phyloP scores from a whole-genome alignment of 2,329 filamentous ascomycete genomes.

The Paraphoma sp. region DNA sequence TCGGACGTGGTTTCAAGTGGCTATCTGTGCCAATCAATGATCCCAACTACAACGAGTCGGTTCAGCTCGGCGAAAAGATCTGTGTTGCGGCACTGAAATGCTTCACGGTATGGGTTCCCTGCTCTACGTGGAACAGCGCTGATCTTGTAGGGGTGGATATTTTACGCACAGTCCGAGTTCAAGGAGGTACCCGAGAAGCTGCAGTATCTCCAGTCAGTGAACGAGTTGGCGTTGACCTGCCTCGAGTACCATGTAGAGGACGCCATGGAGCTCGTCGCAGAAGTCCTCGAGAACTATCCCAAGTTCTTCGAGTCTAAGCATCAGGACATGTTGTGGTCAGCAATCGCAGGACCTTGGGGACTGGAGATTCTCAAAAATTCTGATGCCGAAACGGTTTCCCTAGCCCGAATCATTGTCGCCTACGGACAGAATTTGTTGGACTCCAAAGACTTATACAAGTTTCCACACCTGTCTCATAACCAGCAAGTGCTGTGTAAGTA shows the following conservation, averaged over 20 bases:
- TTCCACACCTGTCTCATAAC: conserved; percentile 47
- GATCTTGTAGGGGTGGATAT: conserved; percentile 70
- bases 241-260: conserved; percentile 62
- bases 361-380: conserved; percentile 44
- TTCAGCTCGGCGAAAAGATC: conserved; percentile 40
- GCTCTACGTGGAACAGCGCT: conserved; percentile 4
- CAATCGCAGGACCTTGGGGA: conserved; percentile 43
- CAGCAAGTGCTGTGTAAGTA: conserved; percentile 45
- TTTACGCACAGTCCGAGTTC: conserved; percentile 72
- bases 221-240: conserved; percentile 66
- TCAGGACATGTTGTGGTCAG: conserved; percentile 41
- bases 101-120: conserved; percentile 33
- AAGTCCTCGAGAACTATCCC: conserved; percentile 44
- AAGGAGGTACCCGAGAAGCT: conserved; percentile 64
- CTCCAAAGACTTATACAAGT: conserved; percentile 54
- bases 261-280: conserved; percentile 46
- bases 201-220: conserved; percentile 65
- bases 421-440: conserved; percentile 45
- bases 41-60: conserved; percentile 24
- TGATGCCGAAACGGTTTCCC: conserved; percentile 42
- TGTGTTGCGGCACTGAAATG: conserved; percentile 42
- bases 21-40: conserved; percentile 34
- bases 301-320: conserved; percentile 44
- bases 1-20: conserved; percentile 45
- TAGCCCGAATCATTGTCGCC: conserved; percentile 45